These are phyloP conservation scores for Mycena alexandri DNA, from an alignment of 768 basidiomycete genomes.

Conservation along the genomic window DNA sequence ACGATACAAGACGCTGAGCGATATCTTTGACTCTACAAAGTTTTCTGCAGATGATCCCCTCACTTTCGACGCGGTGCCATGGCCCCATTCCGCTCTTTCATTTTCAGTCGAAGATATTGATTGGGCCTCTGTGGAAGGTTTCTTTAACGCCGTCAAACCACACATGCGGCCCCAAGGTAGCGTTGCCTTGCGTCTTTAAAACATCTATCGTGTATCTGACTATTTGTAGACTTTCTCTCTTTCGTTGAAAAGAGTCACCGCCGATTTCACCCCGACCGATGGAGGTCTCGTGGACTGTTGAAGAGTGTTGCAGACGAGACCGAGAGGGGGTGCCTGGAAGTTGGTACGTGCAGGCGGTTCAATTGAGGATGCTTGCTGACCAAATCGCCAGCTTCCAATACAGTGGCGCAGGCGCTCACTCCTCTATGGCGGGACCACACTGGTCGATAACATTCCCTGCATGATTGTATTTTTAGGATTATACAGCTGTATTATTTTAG, in stretches of 20 bases:
- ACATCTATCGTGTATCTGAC: neutral
- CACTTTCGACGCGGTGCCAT: slow-evolving; percentile 75
- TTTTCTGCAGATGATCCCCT: slow-evolving; percentile 67
- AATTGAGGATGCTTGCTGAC: slow-evolving; percentile 2
- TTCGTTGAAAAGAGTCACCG: slow-evolving; percentile 80
- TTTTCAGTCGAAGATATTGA: slow-evolving; percentile 76
- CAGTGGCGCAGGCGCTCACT: slow-evolving; percentile 80
- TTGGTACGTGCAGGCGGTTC: slow-evolving; percentile 58
- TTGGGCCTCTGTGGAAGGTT: slow-evolving; percentile 78
- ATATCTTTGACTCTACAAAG: slow-evolving; percentile 72
- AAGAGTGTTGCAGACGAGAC: slow-evolving; percentile 68
- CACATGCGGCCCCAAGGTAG: slow-evolving; percentile 63
- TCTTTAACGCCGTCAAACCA: slow-evolving; percentile 67
- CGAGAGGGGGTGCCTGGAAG: slow-evolving; percentile 71
- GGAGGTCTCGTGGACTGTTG: slow-evolving; percentile 77
- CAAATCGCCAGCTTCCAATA: slow-evolving; percentile 60
- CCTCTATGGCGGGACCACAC: slow-evolving; percentile 69
- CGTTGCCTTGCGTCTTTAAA: neutral
- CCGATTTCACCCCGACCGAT: slow-evolving; percentile 85
- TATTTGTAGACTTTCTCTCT: slow-evolving; percentile 63
- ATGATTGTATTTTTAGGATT: slow-evolving; percentile 31
- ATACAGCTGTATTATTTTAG: slow-evolving; percentile 16
- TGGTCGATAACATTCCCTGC: slow-evolving; percentile 36
- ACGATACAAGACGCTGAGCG: slow-evolving; percentile 70
- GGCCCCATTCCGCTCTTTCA: slow-evolving; percentile 73